A percentile compares a stretch with the other conserved stretches of the same genome.
These are phyloP conservation scores for Hymenoscyphus occultus DNA, from an alignment of 2,329 filamentous ascomycete species.

Conservation along the genomic window DNA sequence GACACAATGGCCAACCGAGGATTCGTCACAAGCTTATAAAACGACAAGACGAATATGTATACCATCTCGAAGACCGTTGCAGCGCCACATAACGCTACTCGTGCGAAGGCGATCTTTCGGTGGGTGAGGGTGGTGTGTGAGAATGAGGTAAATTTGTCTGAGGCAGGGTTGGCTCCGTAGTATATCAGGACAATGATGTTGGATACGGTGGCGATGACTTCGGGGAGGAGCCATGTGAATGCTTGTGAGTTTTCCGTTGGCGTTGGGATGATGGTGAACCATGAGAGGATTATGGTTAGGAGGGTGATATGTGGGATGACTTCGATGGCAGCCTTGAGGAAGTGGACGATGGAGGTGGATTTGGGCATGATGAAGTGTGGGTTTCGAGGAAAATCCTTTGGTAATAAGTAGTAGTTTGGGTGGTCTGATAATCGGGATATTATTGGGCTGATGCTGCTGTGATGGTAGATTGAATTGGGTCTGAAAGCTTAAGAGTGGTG, in stretches of 20 bases:
- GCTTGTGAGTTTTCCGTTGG: not conserved
- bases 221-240: not conserved
- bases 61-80: not conserved
- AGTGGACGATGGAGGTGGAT: not conserved
- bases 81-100: not conserved
- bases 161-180: not conserved
- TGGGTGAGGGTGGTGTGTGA: not conserved
- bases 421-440: too few relatives aligned
- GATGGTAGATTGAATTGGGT: too few relatives aligned
- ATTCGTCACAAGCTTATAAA: not conserved
- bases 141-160: not conserved
- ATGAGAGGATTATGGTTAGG: not conserved
- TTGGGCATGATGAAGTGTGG: not conserved
- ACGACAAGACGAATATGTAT: not conserved
- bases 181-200: not conserved
- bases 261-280: not conserved
- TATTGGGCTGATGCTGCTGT: too few relatives aligned
- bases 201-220: not conserved
- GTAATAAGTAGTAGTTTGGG: too few relatives aligned
- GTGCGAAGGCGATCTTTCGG: not conserved
- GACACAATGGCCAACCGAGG: not conserved
- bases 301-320: not conserved
- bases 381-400: too few relatives aligned
- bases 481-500: too few relatives aligned
- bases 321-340: not conserved